phyloP scores from a whole-genome alignment of 305 asterid genomes.

The Fraxinus paxiana region DNA sequence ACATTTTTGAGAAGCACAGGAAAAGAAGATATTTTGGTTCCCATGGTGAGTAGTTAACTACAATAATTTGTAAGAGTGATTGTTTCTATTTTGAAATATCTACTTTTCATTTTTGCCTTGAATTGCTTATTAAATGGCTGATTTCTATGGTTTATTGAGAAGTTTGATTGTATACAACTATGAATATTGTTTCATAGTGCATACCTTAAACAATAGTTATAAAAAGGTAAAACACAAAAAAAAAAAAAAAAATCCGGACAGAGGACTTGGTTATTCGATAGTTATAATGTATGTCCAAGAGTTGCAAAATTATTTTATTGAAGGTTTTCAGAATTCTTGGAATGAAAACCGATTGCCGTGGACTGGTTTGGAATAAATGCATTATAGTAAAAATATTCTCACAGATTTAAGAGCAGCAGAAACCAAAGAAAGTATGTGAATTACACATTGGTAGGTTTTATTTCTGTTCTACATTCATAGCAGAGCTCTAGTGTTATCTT shows the following conservation, averaged over 20 bases:
- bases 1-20: conserved; percentile 75
- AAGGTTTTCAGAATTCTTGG: not conserved
- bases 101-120: not conserved
- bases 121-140: not conserved
- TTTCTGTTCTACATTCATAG: not conserved
- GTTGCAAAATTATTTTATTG: not conserved
- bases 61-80: conserved; percentile 3
- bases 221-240: not conserved
- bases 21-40: conserved; percentile 91
- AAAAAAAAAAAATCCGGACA: not conserved
- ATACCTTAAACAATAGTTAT: not conserved
- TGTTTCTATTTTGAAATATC: conserved; percentile 1
- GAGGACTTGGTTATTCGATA: not conserved
- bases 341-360: not conserved
- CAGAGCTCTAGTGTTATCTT: not conserved
- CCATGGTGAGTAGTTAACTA: conserved; percentile 56
- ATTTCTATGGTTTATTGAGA: not conserved
- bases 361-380: not conserved
- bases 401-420: not conserved
- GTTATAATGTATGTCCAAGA: not conserved
- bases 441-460: not conserved
- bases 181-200: conserved; percentile 7
- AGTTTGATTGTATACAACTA: not conserved
- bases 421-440: not conserved
- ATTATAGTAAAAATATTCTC: not conserved